These are phyloP conservation scores for Sutorius eximius DNA, from an alignment of 1,284 basidiomycete genomes.

Conservation along the genomic window DNA sequence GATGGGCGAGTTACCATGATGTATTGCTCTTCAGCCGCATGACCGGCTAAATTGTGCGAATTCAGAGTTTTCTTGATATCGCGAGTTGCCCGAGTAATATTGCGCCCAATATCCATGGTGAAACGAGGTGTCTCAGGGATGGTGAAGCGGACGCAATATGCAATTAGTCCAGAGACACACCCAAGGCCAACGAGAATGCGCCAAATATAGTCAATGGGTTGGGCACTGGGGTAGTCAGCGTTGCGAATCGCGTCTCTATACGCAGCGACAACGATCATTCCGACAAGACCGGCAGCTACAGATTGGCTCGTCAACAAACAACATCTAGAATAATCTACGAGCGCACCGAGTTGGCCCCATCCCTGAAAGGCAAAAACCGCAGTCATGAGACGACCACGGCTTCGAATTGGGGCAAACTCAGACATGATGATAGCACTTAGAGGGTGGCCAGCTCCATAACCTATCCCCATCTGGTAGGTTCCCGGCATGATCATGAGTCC, in stretches of 20 bases:
- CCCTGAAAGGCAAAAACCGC: slow-evolving; percentile 56
- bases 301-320: slow-evolving; percentile 7
- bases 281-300: slow-evolving; percentile 39
- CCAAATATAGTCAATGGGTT: slow-evolving; percentile 44
- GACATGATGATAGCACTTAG: slow-evolving; percentile 50
- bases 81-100: slow-evolving; percentile 54
- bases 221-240: slow-evolving; percentile 26
- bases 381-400: slow-evolving; percentile 58
- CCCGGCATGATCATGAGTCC: not conserved
- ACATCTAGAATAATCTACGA: not conserved
- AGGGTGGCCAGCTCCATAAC: slow-evolving; percentile 55
- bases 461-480: slow-evolving; percentile 25
- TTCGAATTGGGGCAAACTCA: slow-evolving; percentile 62
- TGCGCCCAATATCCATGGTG: slow-evolving; percentile 70
- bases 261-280: slow-evolving; percentile 43
- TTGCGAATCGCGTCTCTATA: slow-evolving; percentile 30
- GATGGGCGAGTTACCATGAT: slow-evolving; percentile 48
- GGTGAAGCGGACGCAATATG: slow-evolving; percentile 54
- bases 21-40: slow-evolving; percentile 36
- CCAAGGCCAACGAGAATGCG: slow-evolving; percentile 42
- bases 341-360: slow-evolving; percentile 54
- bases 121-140: slow-evolving; percentile 65
- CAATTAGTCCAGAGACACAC: slow-evolving; percentile 41
- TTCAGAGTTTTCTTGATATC: slow-evolving; percentile 52
- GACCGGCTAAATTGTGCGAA: slow-evolving; percentile 38